Conservation (phyloP, 768 basidiomycete species). For the Hygrophoropsis aurantiaca region DNA sequence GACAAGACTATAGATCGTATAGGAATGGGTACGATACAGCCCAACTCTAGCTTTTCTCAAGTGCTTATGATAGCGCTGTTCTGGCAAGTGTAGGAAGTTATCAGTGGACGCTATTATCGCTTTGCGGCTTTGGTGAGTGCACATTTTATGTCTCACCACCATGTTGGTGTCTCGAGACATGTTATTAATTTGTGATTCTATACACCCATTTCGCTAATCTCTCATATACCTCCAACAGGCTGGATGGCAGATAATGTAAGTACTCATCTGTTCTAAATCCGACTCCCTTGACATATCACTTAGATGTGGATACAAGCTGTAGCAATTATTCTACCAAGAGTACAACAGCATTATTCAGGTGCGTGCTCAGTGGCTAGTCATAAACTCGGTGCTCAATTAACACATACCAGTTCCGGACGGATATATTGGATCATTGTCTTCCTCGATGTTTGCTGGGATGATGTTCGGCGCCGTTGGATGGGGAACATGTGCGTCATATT, state of each 20-base stretch:
- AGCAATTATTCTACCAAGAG: constrained; percentile 93
- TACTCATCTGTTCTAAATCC: constrained; percentile 3
- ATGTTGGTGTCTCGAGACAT: no score
- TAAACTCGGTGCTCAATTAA: not conserved
- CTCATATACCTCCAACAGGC: constrained; percentile 42
- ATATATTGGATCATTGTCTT: constrained; percentile 79
- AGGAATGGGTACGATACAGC: constrained; percentile 68
- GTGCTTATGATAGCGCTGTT: not conserved
- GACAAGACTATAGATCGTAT: constrained; percentile 89
- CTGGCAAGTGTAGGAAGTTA: constrained; percentile 51
- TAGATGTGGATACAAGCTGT: constrained; percentile 95
- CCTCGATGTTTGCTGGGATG: constrained; percentile 95
- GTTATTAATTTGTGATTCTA: no score
- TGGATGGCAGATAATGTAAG: constrained; percentile 93
- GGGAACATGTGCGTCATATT: constrained; percentile 70
- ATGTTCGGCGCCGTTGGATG: constrained; percentile 92
- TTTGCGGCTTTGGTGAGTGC: constrained; percentile 85
- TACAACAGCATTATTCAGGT: constrained; percentile 87
- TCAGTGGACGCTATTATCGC: constrained; percentile 77
- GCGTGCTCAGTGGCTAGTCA: constrained; percentile 19
- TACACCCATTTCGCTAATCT: constrained; percentile 2
- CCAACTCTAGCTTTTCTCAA: no score
- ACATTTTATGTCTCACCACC: not conserved
- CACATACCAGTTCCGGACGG: constrained; percentile 62
- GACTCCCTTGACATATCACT: constrained; percentile 24